Conservation (phyloP, 345 rosid genomes). For the Hibiscus tridactylites region DNA sequence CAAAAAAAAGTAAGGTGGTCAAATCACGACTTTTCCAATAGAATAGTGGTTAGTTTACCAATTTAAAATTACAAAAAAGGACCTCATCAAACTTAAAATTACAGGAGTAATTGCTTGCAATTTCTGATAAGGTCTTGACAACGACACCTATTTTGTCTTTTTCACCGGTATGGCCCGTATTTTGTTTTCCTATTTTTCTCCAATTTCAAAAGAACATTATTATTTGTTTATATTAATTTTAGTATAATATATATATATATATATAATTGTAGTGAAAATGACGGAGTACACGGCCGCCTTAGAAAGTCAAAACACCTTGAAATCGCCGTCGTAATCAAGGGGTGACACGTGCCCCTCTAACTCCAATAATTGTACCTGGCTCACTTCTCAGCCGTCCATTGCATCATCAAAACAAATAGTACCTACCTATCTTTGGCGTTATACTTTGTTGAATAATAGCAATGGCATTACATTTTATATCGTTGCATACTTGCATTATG, state of each 20-base stretch:
- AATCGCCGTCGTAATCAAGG: background rate
- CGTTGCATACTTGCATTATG: too few species aligned
- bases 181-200: too few species aligned
- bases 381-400: conserved; percentile 11
- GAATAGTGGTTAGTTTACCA: too few species aligned
- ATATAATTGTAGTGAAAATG: too few species aligned
- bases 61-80: background rate
- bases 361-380: conserved; percentile 12
- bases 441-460: conserved; percentile 3
- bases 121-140: background rate
- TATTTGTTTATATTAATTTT: too few species aligned
- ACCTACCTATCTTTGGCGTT: background rate
- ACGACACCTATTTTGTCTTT: conserved; percentile 5
- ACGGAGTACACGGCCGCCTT: too few species aligned
- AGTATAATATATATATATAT: too few species aligned
- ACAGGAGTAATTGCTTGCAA: background rate
- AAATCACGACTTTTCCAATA: too few species aligned
- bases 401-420: background rate
- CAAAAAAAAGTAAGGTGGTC: too few species aligned
- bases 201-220: too few species aligned
- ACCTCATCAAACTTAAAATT: background rate
- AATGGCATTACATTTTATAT: background rate
- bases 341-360: conserved; percentile 6
- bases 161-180: conserved; percentile 5
- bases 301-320: too few species aligned